Conservation (phyloP, 257 asterid species). For the Coffea eugenioides region DNA sequence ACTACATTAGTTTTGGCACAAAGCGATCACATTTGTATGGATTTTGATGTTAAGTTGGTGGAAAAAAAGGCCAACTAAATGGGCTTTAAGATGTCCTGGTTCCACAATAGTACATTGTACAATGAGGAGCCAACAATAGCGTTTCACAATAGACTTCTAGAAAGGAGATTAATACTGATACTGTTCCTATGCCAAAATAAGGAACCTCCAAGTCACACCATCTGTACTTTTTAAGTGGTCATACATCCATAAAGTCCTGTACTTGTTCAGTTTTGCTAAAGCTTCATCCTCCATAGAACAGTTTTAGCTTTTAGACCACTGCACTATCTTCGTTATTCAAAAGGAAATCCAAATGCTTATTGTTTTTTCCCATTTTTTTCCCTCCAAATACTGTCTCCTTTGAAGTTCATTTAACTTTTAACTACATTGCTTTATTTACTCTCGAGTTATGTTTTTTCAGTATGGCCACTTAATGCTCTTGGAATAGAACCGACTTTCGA, state of each 20-base stretch:
- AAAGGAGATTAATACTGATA: not conserved
- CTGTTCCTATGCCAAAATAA: not conserved
- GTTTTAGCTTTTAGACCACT: too few species aligned
- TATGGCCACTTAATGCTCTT: constrained; percentile 61
- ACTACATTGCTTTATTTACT: not conserved
- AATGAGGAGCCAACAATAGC: not conserved
- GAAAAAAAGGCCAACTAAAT: not conserved
- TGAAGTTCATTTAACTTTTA: constrained; percentile 5
- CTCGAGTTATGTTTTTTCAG: constrained; percentile 33
- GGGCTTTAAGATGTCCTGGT: not conserved
- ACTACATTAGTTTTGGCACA: not conserved
- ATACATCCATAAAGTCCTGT: not conserved
- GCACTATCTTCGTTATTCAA: not conserved
- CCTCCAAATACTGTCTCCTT: not conserved
- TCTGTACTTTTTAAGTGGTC: not conserved
- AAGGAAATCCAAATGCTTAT: not conserved
- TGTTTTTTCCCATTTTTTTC: not conserved
- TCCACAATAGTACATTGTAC: too few species aligned
- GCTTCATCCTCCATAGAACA: not conserved
- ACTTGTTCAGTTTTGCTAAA: too few species aligned
- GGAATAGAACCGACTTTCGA: constrained; percentile 74
- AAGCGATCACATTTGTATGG: not conserved
- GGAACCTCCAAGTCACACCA: not conserved
- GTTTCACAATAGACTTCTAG: not conserved
- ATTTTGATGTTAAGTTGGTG: not conserved